A percentile compares a stretch with the other conserved stretches of the same genome.
These are phyloP conservation scores for Clonostachys rhizophaga DNA, from an alignment of 2,329 filamentous ascomycete species.

Conservation along the genomic window DNA sequence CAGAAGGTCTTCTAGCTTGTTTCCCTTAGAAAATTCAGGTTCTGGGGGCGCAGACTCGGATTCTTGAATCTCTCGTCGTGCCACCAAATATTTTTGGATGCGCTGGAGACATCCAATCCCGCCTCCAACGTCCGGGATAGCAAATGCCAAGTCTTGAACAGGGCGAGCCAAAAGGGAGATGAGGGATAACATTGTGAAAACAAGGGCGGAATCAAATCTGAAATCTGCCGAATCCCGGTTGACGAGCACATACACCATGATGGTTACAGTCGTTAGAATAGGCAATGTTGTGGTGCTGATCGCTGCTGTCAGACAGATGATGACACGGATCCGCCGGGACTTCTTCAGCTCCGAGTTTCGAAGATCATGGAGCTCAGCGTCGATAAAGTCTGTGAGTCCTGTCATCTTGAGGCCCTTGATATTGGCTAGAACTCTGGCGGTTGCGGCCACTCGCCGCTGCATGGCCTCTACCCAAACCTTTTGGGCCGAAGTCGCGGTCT, in stretches of 20 bases:
- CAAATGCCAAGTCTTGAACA: background rate
- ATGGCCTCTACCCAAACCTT: constrained; percentile 26
- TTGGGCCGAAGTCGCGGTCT: background rate
- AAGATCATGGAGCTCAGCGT: constrained; percentile 7
- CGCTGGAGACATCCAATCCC: background rate
- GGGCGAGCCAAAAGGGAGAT: background rate
- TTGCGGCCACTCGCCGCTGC: constrained; percentile 23
- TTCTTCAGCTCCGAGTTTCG: constrained; percentile 10
- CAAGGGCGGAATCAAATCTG: background rate
- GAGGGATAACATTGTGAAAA: background rate
- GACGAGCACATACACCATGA: background rate
- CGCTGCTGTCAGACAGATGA: constrained; percentile 2
- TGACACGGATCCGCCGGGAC: constrained; percentile 7
- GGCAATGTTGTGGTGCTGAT: constrained; percentile 11
- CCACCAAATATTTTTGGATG: background rate
- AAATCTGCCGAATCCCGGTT: background rate
- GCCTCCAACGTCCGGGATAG: background rate
- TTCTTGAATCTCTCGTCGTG: too few relatives aligned
- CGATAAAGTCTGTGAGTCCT: constrained; percentile 13
- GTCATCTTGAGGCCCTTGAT: constrained; percentile 26
- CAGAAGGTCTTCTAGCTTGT: too few relatives aligned
- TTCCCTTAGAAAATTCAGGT: too few relatives aligned
- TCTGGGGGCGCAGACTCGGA: too few relatives aligned
- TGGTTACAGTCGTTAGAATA: background rate
- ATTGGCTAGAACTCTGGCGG: constrained; percentile 20